phyloP scores from a whole-genome alignment of 2,329 filamentous ascomycete genomes.

The Trichoderma sp. region DNA sequence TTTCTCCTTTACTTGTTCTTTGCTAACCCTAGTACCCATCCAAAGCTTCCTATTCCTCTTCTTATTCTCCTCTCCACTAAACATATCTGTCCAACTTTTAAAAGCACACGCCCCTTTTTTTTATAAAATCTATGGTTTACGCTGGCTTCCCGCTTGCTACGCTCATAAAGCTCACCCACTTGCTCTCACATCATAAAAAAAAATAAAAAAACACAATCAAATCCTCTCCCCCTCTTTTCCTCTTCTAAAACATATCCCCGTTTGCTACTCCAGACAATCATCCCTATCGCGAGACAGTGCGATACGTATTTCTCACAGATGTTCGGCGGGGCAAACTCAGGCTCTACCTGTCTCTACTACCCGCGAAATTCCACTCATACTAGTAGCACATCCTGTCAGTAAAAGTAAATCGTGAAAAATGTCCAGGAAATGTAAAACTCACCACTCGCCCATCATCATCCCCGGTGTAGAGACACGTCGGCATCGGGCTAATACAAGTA shows the following conservation, averaged over 20 bases:
- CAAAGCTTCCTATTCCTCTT: background rate
- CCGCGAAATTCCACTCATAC: slow-evolving; percentile 68
- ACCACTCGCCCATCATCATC: slow-evolving; percentile 93
- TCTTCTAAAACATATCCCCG: background rate
- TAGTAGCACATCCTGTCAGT: slow-evolving; percentile 37
- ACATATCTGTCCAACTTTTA: slow-evolving; percentile 26
- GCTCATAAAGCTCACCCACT: background rate
- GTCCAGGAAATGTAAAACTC: slow-evolving; percentile 32
- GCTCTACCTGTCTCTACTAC: slow-evolving; percentile 58
- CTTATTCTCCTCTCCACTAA: background rate
- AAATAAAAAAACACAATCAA: background rate
- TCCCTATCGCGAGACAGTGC: slow-evolving; percentile 12
- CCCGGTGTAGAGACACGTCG: slow-evolving; percentile 84
- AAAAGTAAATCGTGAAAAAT: background rate
- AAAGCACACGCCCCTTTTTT: slow-evolving; percentile 6
- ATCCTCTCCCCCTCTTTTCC: background rate
- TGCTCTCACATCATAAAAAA: background rate
- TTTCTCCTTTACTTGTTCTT: background rate
- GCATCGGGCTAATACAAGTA: slow-evolving; percentile 83
- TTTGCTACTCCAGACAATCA: background rate
- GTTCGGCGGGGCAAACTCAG: slow-evolving; percentile 34
- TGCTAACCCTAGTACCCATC: background rate
- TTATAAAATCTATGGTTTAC: slow-evolving; percentile 13
- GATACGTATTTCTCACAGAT: slow-evolving; percentile 21
- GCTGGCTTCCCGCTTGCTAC: background rate